These are phyloP conservation scores for Meredithiella fracta DNA, from an alignment of 2,329 filamentous ascomycete species.

Conservation along the genomic window DNA sequence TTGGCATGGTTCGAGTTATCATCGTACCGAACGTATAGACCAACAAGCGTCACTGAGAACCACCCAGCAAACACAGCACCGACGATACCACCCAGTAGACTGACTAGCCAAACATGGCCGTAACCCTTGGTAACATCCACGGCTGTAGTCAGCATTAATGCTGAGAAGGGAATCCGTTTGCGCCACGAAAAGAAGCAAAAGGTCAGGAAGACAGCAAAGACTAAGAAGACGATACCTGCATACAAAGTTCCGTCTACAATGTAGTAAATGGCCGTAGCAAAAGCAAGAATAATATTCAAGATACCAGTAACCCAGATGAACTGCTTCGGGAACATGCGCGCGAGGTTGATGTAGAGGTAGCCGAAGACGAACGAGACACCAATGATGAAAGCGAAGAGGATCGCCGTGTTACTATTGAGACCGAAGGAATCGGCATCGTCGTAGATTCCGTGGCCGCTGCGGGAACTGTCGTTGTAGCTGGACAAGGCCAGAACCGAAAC, in stretches of 20 bases:
- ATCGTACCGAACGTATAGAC: constrained; percentile 71
- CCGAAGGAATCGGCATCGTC: constrained; percentile 45
- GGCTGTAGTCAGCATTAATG: constrained; percentile 71
- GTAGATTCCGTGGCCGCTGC: constrained; percentile 64
- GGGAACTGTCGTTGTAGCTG: constrained; percentile 62
- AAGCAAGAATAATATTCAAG: constrained; percentile 64
- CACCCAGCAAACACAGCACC: constrained; percentile 66
- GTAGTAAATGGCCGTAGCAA: constrained; percentile 82
- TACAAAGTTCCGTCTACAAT: constrained; percentile 60
- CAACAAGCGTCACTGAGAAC: constrained; percentile 73
- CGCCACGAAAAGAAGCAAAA: constrained; percentile 84
- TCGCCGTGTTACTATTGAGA: constrained; percentile 68
- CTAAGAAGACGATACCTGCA: constrained; percentile 70
- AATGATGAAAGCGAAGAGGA: constrained; percentile 67
- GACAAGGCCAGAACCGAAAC: constrained; percentile 62
- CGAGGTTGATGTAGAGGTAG: constrained; percentile 58
- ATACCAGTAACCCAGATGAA: constrained; percentile 91
- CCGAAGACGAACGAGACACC: constrained; percentile 65
- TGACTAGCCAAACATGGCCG: constrained; percentile 76
- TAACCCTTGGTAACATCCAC: constrained; percentile 73
- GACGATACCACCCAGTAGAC: constrained; percentile 62
- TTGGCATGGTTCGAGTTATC: constrained; percentile 47
- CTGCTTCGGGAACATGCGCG: constrained; percentile 66
- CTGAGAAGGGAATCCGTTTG: constrained; percentile 74
- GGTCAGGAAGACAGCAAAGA: constrained; percentile 66